Evolutionary conservation across 768 basidiomycete species (phyloP), one percentile per base, ranked within the genome.

Genomic region (Leucosporidium scottii): DNA sequence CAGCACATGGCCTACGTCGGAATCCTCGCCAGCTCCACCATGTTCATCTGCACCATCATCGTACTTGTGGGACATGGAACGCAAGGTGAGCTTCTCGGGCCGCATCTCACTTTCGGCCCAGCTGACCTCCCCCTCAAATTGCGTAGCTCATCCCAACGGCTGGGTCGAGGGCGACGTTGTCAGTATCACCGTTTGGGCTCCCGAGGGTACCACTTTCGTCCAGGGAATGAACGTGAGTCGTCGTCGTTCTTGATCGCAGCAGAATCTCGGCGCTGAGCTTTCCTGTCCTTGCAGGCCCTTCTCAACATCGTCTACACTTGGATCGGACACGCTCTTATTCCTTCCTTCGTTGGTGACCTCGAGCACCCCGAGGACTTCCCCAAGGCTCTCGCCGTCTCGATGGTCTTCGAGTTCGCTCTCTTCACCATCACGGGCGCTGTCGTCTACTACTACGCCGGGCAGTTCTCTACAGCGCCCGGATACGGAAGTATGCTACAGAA

Each of bases 21-120:
- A 9, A 74, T 78, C 3, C 79, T 82, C 71, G 73, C 73, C 1
- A 80, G 80, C 53, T 78, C 78, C 5, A 82, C 82, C 0, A 83
- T 84, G 83, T 81, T 81, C 36, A 77, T 83, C 56, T 81, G 82
- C 9, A 79, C 82, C 13, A 66, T 83, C 0, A 75, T 83, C 21
- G 77, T 80, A 0, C 79, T 82, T 58, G 77, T 80, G 30, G 83
- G 67, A 1, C 65, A 67, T 36, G 67, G 62, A 5, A 47, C 57
- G 0, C 68, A 68, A n/a, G 61, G 62, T 63, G 20, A 44, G 36
- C 15, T 53, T 61, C 4, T 15, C 18, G 53, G 8, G 8, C 27
- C 47, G 10, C 0, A 28, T 4, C 27, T 44, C 39, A 13, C 39
- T 44, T 15, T 15, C 8, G 39, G 13, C 39, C 7, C 6, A n/a